Percentiles rank a stretch among this genome's conserved stretches.
These are phyloP conservation scores for Kuraishia borneana DNA, from an alignment of 805 yeast genomes.

Conservation along the genomic window DNA sequence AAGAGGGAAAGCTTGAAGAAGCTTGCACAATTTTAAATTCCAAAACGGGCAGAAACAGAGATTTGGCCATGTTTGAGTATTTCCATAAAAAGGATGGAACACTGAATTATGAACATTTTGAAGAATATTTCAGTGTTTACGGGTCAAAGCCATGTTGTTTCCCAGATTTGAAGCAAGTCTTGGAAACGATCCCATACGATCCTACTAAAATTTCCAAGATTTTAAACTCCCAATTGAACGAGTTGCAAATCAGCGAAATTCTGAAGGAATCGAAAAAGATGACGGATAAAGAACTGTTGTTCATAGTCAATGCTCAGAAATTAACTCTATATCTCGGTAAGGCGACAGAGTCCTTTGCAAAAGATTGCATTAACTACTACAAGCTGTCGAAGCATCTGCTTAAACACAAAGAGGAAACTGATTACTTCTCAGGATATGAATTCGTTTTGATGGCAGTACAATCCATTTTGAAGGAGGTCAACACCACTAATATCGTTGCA, in stretches of 20 bases:
- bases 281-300: conserved; percentile 10
- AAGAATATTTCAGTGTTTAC: conserved; percentile 30
- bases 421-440: conserved; percentile 62
- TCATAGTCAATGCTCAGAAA: conserved; percentile 26
- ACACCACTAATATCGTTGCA: conserved; percentile 11
- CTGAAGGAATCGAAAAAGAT: conserved; percentile 6
- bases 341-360: conserved; percentile 13
- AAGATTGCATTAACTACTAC: conserved; percentile 26
- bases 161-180: conserved; percentile 38
- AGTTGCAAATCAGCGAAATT: conserved; percentile 6
- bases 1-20: conserved; percentile 21
- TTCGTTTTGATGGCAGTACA: conserved; percentile 46
- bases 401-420: conserved; percentile 38
- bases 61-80: conserved; percentile 43
- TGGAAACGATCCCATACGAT: too few species aligned
- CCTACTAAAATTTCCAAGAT: neutral
- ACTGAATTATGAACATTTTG: conserved; percentile 13
- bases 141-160: conserved; percentile 56
- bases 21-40: conserved; percentile 19
- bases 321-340: too few species aligned
- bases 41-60: conserved; percentile 41
- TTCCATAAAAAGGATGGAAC: conserved; percentile 11
- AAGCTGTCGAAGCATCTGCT: conserved; percentile 24
- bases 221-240: conserved; percentile 1
- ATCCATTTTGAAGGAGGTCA: conserved; percentile 12